Percentiles rank a stretch among this genome's conserved stretches.
phyloP scores from a whole-genome alignment of 768 basidiomycete species.

The Lanmaoa rubissima region DNA sequence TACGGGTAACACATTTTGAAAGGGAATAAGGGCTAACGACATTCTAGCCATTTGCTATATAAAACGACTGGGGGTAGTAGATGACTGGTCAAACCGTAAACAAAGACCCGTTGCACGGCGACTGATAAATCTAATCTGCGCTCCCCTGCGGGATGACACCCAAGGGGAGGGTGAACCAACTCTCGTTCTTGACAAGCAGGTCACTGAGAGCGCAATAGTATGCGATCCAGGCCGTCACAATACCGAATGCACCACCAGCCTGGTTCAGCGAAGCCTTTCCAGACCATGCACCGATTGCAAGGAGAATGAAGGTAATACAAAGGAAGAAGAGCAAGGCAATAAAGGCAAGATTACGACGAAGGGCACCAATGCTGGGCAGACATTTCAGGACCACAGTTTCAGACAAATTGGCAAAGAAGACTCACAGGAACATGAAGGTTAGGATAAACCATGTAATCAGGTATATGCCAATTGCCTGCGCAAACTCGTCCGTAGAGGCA shows the following conservation, averaged over 20 bases:
- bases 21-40: neutral
- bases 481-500: constrained; percentile 35
- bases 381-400: neutral
- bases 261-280: constrained; percentile 23
- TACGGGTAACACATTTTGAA: neutral
- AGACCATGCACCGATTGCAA: constrained; percentile 41
- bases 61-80: constrained; percentile 10
- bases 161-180: constrained; percentile 42
- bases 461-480: constrained; percentile 69
- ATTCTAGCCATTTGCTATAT: neutral
- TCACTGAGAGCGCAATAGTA: constrained; percentile 46
- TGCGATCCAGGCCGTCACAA: constrained; percentile 46
- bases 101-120: neutral
- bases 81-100: constrained; percentile 3
- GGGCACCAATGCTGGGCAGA: constrained; percentile 41
- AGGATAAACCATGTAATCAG: constrained; percentile 72
- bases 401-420: neutral
- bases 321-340: constrained; percentile 53
- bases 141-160: constrained; percentile 25
- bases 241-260: constrained; percentile 46
- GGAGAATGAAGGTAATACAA: constrained; percentile 49
- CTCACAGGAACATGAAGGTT: constrained; percentile 67
- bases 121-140: neutral
- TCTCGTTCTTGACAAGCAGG: constrained; percentile 37
- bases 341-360: constrained; percentile 50